Base-by-base conservation (phyloP, 2,329 filamentous ascomycete species). In the Aspergillus fructus region DNA sequence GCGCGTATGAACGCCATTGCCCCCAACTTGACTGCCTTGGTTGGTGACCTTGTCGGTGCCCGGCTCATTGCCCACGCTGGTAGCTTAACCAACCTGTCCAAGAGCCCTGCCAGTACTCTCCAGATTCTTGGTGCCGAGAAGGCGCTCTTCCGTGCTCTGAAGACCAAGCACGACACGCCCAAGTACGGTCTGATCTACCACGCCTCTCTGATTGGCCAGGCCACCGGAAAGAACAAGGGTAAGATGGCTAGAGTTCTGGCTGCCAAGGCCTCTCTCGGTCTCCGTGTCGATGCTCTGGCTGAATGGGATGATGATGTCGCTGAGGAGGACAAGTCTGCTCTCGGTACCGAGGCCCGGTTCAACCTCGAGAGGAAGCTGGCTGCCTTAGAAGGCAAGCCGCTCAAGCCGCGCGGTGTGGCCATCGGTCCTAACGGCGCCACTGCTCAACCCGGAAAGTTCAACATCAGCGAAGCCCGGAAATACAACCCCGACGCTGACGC, bases 81-180 rank as follows among this genome's bases (percentile, higher is more conserved):
- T 67, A 97, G 93, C 59, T 85, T 99, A 67, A 89, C 96, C 83
- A 96, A 89, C 80, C 84, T 99, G 50, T 92, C 94, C 74, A 97
- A 97, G 84, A 90, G 89, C 66, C 92, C 94, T 59, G 92, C 91
- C 78, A 94, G 90, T 70, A 99, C 94, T 62, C 91, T 99, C 65
- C 94, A 99, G 83, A 97, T 99, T 71, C 87, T 97, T 56, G 94
- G 94, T 81, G 94, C 94, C 59, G 94, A 99, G 81, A 99, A 99
- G 84, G 94, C 94, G 7, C 86, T 99, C 45, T 99, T 99, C 88
- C 88, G 94, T 71, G 94, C 94, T 19, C 83, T 99, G 63, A 99
- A 99, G 86, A 99, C 94, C 49, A 97, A 99, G 84, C 93, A 97
- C 77, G 92, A 97, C 72, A 99, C 94, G 40, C 94, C 94, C 72